Conservation (phyloP, 768 basidiomycete species). For the Cubamyces lactineus region DNA sequence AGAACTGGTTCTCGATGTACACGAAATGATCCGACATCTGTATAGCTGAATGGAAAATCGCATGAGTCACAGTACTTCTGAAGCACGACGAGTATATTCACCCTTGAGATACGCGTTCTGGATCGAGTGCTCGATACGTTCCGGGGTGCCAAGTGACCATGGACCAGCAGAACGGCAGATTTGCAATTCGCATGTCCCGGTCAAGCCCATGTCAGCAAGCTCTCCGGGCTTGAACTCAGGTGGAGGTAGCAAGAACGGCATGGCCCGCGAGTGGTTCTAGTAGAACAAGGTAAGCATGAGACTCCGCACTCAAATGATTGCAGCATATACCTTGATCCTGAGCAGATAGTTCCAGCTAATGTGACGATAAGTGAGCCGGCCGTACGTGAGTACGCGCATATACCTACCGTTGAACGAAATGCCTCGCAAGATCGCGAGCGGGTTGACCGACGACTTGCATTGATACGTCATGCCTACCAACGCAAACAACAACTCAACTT, state of each 20-base stretch:
- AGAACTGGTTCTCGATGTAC: conserved; percentile 96
- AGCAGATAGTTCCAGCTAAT: conserved; percentile 91
- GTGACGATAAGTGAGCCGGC: neutral
- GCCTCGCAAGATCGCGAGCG: conserved; percentile 89
- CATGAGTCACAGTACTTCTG: neutral
- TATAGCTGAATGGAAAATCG: conserved; percentile 58
- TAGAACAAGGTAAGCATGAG: too few relatives aligned
- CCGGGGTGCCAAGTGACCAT: conserved; percentile 94
- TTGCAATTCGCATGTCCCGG: conserved; percentile 96
- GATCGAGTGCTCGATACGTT: conserved; percentile 86
- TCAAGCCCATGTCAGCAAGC: conserved; percentile 76
- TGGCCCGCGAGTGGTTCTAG: conserved; percentile 86
- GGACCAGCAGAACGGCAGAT: conserved; percentile 94
- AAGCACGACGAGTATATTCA: conserved; percentile 31
- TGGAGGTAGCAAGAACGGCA: conserved; percentile 94
- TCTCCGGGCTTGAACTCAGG: conserved; percentile 88
- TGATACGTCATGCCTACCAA: conserved; percentile 89
- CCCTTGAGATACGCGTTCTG: conserved; percentile 94
- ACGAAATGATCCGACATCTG: conserved; percentile 96
- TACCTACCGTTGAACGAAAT: conserved; percentile 86
- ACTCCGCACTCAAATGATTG: too few relatives aligned
- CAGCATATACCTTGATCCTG: conserved; percentile 74
- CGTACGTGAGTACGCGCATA: neutral
- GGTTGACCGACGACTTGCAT: conserved; percentile 97
- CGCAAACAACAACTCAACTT: too few relatives aligned